phyloP scores from a whole-genome alignment of 495 filamentous ascomycete species.

The Hapsidospora chrysogenum region DNA sequence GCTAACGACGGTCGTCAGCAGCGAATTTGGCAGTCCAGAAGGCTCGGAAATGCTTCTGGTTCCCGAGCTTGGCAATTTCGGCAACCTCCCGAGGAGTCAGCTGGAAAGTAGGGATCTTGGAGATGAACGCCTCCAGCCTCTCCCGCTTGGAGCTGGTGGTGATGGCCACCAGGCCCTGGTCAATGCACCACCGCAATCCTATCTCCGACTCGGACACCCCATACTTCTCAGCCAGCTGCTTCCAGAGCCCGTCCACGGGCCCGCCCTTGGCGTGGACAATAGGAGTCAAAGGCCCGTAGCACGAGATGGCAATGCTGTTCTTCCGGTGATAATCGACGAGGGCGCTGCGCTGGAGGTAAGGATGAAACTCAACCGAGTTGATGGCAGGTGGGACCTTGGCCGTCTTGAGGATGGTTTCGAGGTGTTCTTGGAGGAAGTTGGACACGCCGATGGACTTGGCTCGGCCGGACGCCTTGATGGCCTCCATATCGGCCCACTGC shows the following conservation, averaged over 20 bases:
- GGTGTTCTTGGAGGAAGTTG: constrained; percentile 53
- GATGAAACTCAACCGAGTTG: constrained; percentile 84
- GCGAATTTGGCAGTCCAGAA: constrained; percentile 51
- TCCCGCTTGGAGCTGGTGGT: constrained; percentile 65
- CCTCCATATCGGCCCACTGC: constrained; percentile 66
- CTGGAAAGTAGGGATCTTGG: constrained; percentile 42
- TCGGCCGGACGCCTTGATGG: constrained; percentile 50
- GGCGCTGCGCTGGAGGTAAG: constrained; percentile 64
- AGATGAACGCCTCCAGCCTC: constrained; percentile 48
- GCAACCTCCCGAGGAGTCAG: constrained; percentile 55
- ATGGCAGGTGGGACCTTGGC: constrained; percentile 47
- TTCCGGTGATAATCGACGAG: constrained; percentile 48
- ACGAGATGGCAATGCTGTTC: constrained; percentile 50
- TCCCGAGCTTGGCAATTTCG: constrained; percentile 43
- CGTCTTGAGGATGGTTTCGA: constrained; percentile 50
- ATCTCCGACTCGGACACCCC: constrained; percentile 54
- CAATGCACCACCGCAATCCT: constrained; percentile 58
- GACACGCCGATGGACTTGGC: constrained; percentile 71
- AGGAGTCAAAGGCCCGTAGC: constrained; percentile 54
- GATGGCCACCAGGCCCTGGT: constrained; percentile 60
- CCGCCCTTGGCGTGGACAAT: constrained; percentile 48
- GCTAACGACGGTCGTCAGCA: constrained; percentile 43
- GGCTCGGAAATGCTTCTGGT: constrained; percentile 45
- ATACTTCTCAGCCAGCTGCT: constrained; percentile 55
- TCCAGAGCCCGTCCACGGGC: constrained; percentile 46